These are phyloP conservation scores for Scheffersomyces coipomensis DNA, from an alignment of 805 yeast genomes.

Conservation along the genomic window DNA sequence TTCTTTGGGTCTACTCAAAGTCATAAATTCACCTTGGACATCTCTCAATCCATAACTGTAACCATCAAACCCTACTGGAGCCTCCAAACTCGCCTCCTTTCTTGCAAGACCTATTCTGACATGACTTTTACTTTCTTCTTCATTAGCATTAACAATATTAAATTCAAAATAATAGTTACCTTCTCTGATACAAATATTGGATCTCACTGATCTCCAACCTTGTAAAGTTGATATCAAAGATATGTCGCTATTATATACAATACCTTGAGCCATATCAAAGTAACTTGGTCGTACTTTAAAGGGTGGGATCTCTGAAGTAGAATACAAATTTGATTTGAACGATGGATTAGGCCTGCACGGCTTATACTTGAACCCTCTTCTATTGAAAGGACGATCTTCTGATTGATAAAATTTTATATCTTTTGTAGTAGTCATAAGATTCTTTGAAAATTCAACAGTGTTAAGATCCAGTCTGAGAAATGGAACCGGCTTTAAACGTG, in stretches of 20 bases:
- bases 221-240: constrained; percentile 51
- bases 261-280: constrained; percentile 69
- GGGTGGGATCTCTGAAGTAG: constrained; percentile 75
- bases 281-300: constrained; percentile 53
- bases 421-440: constrained; percentile 2
- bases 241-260: constrained; percentile 30
- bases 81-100: constrained; percentile 85
- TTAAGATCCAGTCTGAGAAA: constrained; percentile 20
- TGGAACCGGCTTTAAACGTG: constrained; percentile 35
- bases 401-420: constrained; percentile 36
- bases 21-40: constrained; percentile 69
- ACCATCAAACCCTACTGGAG: constrained; percentile 94
- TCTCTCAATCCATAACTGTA: constrained; percentile 92
- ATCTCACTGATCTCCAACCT: constrained; percentile 81
- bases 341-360: constrained; percentile 72
- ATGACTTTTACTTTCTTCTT: constrained; percentile 40
- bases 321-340: constrained; percentile 57
- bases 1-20: constrained; percentile 64
- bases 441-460: constrained; percentile 1
- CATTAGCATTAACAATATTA: constrained; percentile 47
- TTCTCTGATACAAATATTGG: constrained; percentile 72
- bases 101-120: constrained; percentile 83
- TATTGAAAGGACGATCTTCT: constrained; percentile 82
- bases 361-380: constrained; percentile 76
- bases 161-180: constrained; percentile 84